phyloP scores from a whole-genome alignment of 2,329 filamentous ascomycete species.

The Drechslerella dactyloides region DNA sequence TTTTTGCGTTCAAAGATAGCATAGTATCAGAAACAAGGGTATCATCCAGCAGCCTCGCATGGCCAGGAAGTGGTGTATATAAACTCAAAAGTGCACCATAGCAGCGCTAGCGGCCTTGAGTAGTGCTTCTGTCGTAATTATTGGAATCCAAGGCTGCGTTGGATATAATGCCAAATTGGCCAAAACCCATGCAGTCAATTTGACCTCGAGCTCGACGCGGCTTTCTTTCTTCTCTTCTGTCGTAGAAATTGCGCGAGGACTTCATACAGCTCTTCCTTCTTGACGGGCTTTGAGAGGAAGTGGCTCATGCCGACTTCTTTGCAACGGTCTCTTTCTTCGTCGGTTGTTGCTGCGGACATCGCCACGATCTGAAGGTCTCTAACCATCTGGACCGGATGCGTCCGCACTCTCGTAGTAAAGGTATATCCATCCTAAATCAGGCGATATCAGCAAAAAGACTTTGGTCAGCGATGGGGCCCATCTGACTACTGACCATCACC shows the following conservation, averaged over 20 bases:
- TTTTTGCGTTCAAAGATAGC: no score
- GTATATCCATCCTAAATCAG: slow-evolving; percentile 38
- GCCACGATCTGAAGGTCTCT: slow-evolving; percentile 28
- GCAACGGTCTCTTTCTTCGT: slow-evolving; percentile 36
- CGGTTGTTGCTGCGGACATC: slow-evolving; percentile 44
- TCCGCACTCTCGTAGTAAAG: slow-evolving; percentile 34
- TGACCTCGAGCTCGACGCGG: not conserved
- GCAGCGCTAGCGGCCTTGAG: not conserved
- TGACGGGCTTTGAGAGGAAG: slow-evolving; percentile 41
- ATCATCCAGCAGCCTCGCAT: no score
- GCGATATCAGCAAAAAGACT: no score
- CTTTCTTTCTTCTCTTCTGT: slow-evolving; percentile 15
- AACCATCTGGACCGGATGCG: slow-evolving; percentile 25
- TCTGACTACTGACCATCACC: slow-evolving; percentile 23
- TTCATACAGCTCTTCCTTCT: slow-evolving; percentile 45
- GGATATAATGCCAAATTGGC: not conserved
- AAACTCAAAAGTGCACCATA: no score
- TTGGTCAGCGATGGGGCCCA: not conserved
- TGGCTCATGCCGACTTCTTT: slow-evolving; percentile 30
- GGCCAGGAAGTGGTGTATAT: no score
- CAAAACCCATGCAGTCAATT: slow-evolving; percentile 2
- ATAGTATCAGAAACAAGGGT: no score
- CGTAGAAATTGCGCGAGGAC: slow-evolving; percentile 21
- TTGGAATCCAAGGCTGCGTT: not conserved
- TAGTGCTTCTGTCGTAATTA: not conserved